A percentile compares a stretch with the other conserved stretches of the same genome.
phyloP scores from a whole-genome alignment of 208 protist species.

The Leishmania tarentolae region DNA sequence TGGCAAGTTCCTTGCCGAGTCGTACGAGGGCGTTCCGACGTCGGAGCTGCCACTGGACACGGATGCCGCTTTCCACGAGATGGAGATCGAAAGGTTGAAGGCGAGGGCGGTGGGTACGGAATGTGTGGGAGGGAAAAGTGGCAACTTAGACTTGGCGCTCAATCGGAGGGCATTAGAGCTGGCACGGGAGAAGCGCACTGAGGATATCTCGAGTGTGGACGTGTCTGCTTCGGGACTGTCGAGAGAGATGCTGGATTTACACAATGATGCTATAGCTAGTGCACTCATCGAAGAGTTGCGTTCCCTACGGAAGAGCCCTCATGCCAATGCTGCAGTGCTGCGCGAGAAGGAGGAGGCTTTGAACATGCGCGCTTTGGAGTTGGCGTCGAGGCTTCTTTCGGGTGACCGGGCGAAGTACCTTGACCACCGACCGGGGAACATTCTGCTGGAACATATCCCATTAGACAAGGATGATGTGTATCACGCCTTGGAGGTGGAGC shows the following conservation, averaged over 20 bases:
- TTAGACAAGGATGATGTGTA: constrained; percentile 60
- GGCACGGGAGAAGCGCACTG: constrained; percentile 45
- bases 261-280: constrained; percentile 39
- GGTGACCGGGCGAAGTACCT: constrained; percentile 53
- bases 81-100: constrained; percentile 55
- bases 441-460: constrained; percentile 62
- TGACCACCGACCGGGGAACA: constrained; percentile 46
- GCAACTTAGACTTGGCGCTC: constrained; percentile 43
- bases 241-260: constrained; percentile 47
- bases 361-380: constrained; percentile 45
- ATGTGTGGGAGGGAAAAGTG: constrained; percentile 37
- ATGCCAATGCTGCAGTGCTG: constrained; percentile 32
- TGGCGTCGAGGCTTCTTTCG: constrained; percentile 39
- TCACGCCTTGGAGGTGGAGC: constrained; percentile 61
- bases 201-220: constrained; percentile 50
- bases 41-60: constrained; percentile 57
- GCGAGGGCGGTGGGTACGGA: constrained; percentile 49
- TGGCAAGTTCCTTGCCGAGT: constrained; percentile 15
- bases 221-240: constrained; percentile 40
- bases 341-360: constrained; percentile 35
- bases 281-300: constrained; percentile 49
- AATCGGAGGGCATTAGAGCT: constrained; percentile 68
- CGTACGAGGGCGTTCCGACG: constrained; percentile 56
- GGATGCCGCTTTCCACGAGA: constrained; percentile 54
- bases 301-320: constrained; percentile 32